Evolutionary conservation across 768 basidiomycete genomes (phyloP), one percentile per base, ranked within the genome.

Genomic region (Trametes cingulata): DNA sequence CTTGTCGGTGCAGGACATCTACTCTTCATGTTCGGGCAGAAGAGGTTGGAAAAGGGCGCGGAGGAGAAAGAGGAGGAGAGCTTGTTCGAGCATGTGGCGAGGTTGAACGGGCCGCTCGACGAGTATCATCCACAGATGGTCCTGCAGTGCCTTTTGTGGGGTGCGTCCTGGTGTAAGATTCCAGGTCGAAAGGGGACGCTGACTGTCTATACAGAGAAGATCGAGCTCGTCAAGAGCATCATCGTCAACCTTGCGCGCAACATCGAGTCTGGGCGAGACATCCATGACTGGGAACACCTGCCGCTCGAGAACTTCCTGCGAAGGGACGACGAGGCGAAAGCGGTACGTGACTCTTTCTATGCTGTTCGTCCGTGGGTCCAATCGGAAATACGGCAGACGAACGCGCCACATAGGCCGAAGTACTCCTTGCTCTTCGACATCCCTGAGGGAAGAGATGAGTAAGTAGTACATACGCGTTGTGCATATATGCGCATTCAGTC

Each of bases 121-220:
- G 92, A 97, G 72, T 95, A 92, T 71, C 93, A 98, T 74, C 95
- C 96, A 3, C 93, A 95, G 68, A 88, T 96, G 82, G 71, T 98
- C 17, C 75, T 95, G 13, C 95, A 98, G 69, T 96, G 93, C 69
- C 77, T 98, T 55, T 75, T 97, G 8, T 96, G 94, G 95, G 89
- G 95, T 95, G 65, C 57, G 84, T 70, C 29, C 4, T 48, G 20
- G 29, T 36, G 47, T 45, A 37, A 25, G 42, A 39, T 36, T 42
- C 36, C 39, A 60, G 9, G 9, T 39, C 25, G 9, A 43, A 10
- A 29, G 12, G 17, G 17, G 9, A 51, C 42, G 7, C 61, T 57
- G 48, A 35, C 27, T 1, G 33, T 14, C 10, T 3, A 13, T 46
- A 7, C 69, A 95, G 94, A 87, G 39, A 96, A 96, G 72, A 71